Evolutionary conservation across 257 asterid species (phyloP).

Genomic region (Cinchona pubescens): DNA sequence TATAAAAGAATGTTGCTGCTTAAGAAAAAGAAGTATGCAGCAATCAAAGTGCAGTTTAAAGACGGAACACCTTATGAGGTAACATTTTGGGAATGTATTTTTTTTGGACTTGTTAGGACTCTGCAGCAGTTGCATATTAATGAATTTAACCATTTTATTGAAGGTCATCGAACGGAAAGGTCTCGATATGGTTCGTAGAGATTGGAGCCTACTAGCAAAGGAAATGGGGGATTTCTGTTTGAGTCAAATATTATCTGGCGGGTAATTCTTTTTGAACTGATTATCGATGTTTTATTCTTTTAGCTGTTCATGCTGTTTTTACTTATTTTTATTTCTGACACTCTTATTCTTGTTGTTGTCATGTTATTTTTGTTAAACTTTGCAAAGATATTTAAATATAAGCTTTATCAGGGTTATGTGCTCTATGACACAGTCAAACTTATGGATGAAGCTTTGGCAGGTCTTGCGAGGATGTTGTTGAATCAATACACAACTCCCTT

Average conservation of each 20-base stretch:
- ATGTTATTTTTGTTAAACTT: background rate
- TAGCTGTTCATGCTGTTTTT: background rate
- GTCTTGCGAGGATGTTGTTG: constrained; percentile 91
- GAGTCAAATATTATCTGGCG: constrained; percentile 84
- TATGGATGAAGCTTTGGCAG: constrained; percentile 43
- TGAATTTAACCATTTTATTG: background rate
- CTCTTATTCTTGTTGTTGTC: background rate
- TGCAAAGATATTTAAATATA: background rate
- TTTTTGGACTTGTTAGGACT: constrained; percentile 2
- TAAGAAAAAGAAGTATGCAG: constrained; percentile 98
- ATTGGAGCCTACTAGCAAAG: constrained; percentile 97
- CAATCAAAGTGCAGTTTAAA: constrained; percentile 81
- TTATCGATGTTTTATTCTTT: background rate
- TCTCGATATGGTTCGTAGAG: constrained; percentile 99
- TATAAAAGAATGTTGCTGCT: constrained; percentile 95
- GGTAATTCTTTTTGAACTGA: constrained; percentile 39
- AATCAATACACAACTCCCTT: constrained; percentile 80
- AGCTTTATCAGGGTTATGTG: background rate
- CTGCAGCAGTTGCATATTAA: background rate
- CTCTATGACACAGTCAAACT: background rate
- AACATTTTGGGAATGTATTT: constrained; percentile 23
- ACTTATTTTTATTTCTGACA: background rate
- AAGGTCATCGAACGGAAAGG: constrained; percentile 94
- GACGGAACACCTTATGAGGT: constrained; percentile 79
- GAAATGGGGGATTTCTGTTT: constrained; percentile 96